Evolutionary conservation across 2,329 filamentous ascomycete genomes (phyloP), one percentile per base, ranked within the genome.

Genomic region (Penicillium rolfsii): DNA sequence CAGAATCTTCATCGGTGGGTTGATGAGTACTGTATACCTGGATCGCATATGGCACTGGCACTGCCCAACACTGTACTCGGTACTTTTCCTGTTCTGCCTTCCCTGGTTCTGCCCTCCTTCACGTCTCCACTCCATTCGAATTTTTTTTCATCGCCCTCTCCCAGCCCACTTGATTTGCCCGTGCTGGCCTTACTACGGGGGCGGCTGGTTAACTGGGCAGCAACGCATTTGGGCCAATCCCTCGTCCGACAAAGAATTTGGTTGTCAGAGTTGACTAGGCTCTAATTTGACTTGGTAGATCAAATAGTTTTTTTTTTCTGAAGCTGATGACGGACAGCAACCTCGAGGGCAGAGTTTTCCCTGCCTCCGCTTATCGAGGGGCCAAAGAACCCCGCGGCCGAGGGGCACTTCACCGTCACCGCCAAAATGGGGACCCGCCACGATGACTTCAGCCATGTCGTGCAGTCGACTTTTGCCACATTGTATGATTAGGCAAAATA

Each of bases 1-100:
- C 67, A 74, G 68, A 76, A 71, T 76, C 73, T 76, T 71, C 68
- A 38, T 70, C 65, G 69, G 67, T 62, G 68, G 64, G 58, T 57
- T 30, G 35, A 12, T 11, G 4, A 40, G 41, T 66, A 64, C 46
- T 0, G 16, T 36, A 1, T 67, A 67, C 65, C 11, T 64, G 0
- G 5, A 1, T 6, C 6, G 1, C 8, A 24, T 48, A n/a, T 33
- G 36, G 8, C 36, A 14, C 14, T 41, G 14, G 4, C 26, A 43
- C 19, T 16, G 5, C 1, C 1, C 4, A 5, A 4, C 1, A 3
- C 55, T 28, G 64, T 66, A 67, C 55, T 43, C 11, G 2, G 2
- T 60, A 60, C 59, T 5, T 56, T 6, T 45, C 53, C 52, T 59
- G 41, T 16, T 26, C 35, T 43, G 19, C 24, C 36, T 71, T 72